Evolutionary conservation across 2,329 filamentous ascomycete genomes (phyloP).

Genomic region (Teratosphaeria zuluensis): DNA sequence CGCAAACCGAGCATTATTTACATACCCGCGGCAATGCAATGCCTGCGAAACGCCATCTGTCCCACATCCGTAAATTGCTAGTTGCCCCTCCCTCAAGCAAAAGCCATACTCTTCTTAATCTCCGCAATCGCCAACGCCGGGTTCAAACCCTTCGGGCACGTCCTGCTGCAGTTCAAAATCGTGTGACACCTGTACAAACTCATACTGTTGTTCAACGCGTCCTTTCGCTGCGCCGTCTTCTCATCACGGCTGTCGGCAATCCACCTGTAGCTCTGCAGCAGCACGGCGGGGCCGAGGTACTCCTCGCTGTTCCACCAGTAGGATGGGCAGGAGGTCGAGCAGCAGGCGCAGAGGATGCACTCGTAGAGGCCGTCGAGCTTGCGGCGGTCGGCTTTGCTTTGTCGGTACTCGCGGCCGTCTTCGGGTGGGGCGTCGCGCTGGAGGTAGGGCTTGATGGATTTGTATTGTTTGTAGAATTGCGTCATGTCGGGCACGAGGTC

Average conservation of each 20-base stretch:
- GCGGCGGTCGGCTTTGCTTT: slow-evolving; percentile 82
- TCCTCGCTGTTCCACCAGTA: slow-evolving; percentile 99
- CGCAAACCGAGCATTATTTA: neutral
- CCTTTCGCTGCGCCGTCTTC: slow-evolving; percentile 77
- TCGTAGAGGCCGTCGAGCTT: slow-evolving; percentile 98
- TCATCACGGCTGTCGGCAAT: slow-evolving; percentile 90
- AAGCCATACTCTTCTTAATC: slow-evolving; percentile 95
- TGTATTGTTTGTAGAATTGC: slow-evolving; percentile 99
- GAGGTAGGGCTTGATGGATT: slow-evolving; percentile 97
- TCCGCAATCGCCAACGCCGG: slow-evolving; percentile 90
- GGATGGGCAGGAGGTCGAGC: slow-evolving; percentile 96
- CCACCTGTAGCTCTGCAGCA: slow-evolving; percentile 98
- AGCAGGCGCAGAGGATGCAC: slow-evolving; percentile 98
- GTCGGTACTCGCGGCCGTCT: slow-evolving; percentile 85
- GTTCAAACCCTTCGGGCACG: slow-evolving; percentile 97
- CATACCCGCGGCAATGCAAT: neutral
- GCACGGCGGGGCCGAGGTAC: slow-evolving; percentile 92
- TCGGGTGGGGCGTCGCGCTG: slow-evolving; percentile 77
- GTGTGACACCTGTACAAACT: slow-evolving; percentile 98
- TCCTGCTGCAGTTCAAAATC: slow-evolving; percentile 96
- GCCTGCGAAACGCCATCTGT: neutral
- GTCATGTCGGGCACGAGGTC: slow-evolving; percentile 96
- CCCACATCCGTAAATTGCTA: neutral
- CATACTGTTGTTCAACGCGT: slow-evolving; percentile 95
- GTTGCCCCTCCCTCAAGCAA: slow-evolving; percentile 11